Evolutionary conservation across 495 filamentous ascomycete genomes (phyloP).

Genomic region (Elaphomyces granulatus): DNA sequence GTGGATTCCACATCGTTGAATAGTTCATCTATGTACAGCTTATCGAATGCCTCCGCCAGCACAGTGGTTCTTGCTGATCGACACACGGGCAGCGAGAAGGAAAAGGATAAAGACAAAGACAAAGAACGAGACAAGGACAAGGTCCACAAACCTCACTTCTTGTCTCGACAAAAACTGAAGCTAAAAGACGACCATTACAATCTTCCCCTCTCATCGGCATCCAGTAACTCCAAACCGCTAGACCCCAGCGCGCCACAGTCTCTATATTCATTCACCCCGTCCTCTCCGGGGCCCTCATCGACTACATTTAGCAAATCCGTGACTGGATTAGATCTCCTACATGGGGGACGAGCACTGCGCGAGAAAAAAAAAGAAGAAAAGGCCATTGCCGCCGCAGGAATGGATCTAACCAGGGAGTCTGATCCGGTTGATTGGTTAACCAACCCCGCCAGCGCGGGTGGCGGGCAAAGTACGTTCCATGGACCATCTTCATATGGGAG

Average conservation of each 20-base stretch:
- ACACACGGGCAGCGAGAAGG: conserved; percentile 13
- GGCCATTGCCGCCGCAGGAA: conserved; percentile 19
- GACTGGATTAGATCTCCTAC: conserved; percentile 69
- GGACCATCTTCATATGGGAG: conserved; percentile 27
- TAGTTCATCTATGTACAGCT: conserved; percentile 61
- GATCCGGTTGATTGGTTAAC: conserved; percentile 32
- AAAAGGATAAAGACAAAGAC: conserved; percentile 47
- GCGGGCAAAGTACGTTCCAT: conserved; percentile 17
- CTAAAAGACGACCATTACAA: conserved; percentile 64
- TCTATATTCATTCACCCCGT: conserved; percentile 66
- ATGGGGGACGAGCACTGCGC: conserved; percentile 69
- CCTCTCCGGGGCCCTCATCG: conserved; percentile 53
- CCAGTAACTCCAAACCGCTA: conserved; percentile 73
- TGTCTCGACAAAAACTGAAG: conserved; percentile 86
- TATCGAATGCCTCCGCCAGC: conserved; percentile 70
- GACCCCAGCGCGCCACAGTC: conserved; percentile 76
- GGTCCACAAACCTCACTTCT: conserved; percentile 59
- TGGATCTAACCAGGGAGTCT: conserved; percentile 15
- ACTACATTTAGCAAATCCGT: conserved; percentile 63
- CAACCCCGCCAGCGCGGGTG: conserved; percentile 15
- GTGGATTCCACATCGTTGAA: conserved; percentile 46
- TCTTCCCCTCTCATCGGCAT: conserved; percentile 71
- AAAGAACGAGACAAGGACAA: no score
- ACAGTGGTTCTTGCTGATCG: conserved; percentile 47
- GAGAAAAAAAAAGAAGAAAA: conserved; percentile 87